Evolutionary conservation across 352 stramenopile genomes (phyloP).

Genomic region (Phytophthora sojae): DNA sequence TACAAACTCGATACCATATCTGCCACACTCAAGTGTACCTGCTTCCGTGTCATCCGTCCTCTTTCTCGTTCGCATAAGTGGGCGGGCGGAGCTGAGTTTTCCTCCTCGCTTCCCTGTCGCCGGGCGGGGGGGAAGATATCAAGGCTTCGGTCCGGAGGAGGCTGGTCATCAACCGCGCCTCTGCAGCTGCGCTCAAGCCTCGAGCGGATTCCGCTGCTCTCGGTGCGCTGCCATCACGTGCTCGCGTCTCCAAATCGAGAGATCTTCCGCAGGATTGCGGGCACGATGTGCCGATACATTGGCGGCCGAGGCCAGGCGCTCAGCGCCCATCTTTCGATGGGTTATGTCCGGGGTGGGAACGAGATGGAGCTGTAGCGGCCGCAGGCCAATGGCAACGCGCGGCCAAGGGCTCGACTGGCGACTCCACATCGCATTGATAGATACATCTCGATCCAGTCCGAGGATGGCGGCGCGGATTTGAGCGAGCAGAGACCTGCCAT

Average conservation of each 20-base stretch:
- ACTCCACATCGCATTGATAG: slow-evolving; percentile 45
- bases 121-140: neutral
- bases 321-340: slow-evolving; percentile 18
- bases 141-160: slow-evolving; percentile 15
- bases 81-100: slow-evolving; percentile 3
- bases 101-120: neutral
- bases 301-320: slow-evolving; percentile 12
- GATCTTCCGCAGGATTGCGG: slow-evolving; percentile 26
- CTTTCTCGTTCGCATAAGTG: neutral
- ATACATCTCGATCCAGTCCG: slow-evolving; percentile 37
- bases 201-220: slow-evolving; percentile 5
- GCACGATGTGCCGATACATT: slow-evolving; percentile 21
- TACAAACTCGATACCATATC: slow-evolving; percentile 33
- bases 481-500: slow-evolving; percentile 23
- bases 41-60: neutral
- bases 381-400: neutral
- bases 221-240: slow-evolving; percentile 30
- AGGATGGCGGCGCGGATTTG: slow-evolving; percentile 27
- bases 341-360: slow-evolving; percentile 1
- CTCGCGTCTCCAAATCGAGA: slow-evolving; percentile 44
- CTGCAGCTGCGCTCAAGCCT: slow-evolving; percentile 26
- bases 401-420: slow-evolving; percentile 23
- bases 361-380: neutral
- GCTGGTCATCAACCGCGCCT: slow-evolving; percentile 15
- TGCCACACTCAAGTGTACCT: neutral